A percentile compares a stretch with the other conserved stretches of the same genome.
phyloP scores from a whole-genome alignment of 345 rosid genomes.

The Angophora floribunda region DNA sequence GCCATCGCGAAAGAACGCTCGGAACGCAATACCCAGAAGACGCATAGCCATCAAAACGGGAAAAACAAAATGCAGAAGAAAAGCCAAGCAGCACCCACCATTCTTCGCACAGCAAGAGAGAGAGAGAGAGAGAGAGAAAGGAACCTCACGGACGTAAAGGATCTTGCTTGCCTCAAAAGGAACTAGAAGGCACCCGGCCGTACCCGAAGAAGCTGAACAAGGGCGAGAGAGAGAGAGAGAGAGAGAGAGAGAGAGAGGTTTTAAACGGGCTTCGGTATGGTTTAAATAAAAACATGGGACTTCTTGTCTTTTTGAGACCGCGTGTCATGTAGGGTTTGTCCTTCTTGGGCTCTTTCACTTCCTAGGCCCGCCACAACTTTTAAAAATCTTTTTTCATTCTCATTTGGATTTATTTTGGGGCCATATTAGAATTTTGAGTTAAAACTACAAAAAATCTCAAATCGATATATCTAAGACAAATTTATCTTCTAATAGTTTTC shows the following conservation, averaged over 20 bases:
- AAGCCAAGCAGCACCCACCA: neutral
- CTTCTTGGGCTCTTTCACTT: neutral
- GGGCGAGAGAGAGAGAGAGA: neutral
- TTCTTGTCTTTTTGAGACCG: neutral
- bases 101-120: neutral
- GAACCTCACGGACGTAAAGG: neutral
- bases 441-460: too few species aligned
- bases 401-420: neutral
- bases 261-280: neutral
- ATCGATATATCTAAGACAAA: rapidly evolving
- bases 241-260: neutral
- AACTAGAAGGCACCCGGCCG: neutral
- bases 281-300: neutral
- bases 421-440: neutral
- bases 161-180: neutral
- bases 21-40: neutral
- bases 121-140: neutral
- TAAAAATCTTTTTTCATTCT: neutral
- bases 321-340: neutral
- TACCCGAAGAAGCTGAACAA: neutral
- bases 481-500: rapidly evolving
- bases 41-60: neutral
- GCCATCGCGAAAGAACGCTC: neutral
- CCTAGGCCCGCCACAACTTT: neutral
- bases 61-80: neutral